Conservation (phyloP, 768 basidiomycete species). For the Scleroderma bovista region DNA sequence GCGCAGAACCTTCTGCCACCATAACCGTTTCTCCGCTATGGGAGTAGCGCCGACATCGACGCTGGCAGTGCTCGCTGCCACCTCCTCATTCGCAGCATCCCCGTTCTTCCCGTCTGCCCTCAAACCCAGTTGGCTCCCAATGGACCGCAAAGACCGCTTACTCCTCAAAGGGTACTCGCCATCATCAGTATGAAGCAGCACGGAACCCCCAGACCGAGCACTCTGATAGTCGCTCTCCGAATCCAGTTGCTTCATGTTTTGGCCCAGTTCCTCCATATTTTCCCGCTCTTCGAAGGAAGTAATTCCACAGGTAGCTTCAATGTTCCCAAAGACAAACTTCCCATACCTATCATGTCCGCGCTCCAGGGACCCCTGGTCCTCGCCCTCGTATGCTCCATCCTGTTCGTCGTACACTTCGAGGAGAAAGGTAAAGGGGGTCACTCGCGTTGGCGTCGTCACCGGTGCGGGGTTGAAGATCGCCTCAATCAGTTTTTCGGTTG, state of each 20-base stretch:
- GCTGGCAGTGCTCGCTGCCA: no score
- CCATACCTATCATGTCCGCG: not conserved
- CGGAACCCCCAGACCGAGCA: slow-evolving; percentile 19
- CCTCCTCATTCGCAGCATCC: not conserved
- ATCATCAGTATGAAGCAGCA: not conserved
- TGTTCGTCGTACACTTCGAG: slow-evolving; percentile 15
- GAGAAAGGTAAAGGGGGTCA: slow-evolving; percentile 36
- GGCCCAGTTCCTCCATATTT: slow-evolving; percentile 5
- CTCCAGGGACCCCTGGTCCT: slow-evolving; percentile 1
- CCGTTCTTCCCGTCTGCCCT: not conserved
- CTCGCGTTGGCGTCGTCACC: slow-evolving; percentile 25
- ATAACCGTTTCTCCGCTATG: slow-evolving; percentile 18
- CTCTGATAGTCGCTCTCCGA: slow-evolving; percentile 27
- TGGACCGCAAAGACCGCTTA: slow-evolving; percentile 13
- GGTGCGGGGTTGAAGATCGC: slow-evolving; percentile 71
- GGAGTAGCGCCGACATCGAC: not conserved
- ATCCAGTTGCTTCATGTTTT: slow-evolving; percentile 1
- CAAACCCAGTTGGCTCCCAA: slow-evolving; percentile 7
- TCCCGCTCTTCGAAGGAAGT: not conserved
- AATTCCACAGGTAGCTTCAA: not conserved
- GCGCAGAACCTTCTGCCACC: slow-evolving; percentile 29
- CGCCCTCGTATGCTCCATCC: slow-evolving; percentile 12
- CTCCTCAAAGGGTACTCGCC: slow-evolving; percentile 18
- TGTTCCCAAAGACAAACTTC: not conserved
- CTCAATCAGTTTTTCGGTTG: slow-evolving; percentile 72